A percentile compares a stretch with the other conserved stretches of the same genome.
These are phyloP conservation scores for Wickerhamomyces sp. DNA, from an alignment of 1,139 yeast genomes.

Conservation along the genomic window DNA sequence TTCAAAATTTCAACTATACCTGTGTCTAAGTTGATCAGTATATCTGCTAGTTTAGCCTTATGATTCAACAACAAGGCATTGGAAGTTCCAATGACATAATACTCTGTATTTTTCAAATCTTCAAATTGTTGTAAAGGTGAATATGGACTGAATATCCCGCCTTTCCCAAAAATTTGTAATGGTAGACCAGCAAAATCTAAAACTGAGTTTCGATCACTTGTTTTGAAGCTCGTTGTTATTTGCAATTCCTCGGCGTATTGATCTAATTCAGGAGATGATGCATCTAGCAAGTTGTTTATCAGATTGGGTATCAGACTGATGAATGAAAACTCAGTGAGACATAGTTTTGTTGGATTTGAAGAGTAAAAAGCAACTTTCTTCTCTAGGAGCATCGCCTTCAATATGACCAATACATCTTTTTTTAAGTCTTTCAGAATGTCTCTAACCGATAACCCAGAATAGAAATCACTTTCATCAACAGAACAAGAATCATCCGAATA, in stretches of 20 bases:
- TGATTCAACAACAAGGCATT: constrained; percentile 75
- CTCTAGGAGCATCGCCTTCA: constrained; percentile 77
- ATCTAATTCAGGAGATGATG: constrained; percentile 74
- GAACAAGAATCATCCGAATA: constrained; percentile 29
- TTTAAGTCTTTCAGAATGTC: constrained; percentile 59
- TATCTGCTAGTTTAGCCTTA: constrained; percentile 48
- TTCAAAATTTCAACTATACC: constrained; percentile 42
- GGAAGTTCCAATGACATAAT: constrained; percentile 83
- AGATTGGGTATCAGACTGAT: constrained; percentile 73
- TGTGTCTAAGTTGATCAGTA: constrained; percentile 51
- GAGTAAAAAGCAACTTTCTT: constrained; percentile 66
- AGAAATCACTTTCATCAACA: constrained; percentile 49
- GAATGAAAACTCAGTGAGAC: constrained; percentile 63
- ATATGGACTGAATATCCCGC: constrained; percentile 89
- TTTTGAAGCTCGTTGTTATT: constrained; percentile 66
- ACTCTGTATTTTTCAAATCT: constrained; percentile 58
- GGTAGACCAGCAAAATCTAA: constrained; percentile 85
- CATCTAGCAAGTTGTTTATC: constrained; percentile 65
- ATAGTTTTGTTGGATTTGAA: constrained; percentile 75
- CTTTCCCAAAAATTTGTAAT: constrained; percentile 75
- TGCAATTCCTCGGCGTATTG: constrained; percentile 46
- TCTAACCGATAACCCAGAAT: constrained; percentile 72
- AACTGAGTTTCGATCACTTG: constrained; percentile 75
- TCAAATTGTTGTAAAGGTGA: constrained; percentile 87
- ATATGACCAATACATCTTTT: constrained; percentile 55